Percentiles rank a stretch among this genome's conserved stretches.
phyloP scores from a whole-genome alignment of 768 basidiomycete species.

The Dioszegia aurantiaca region DNA sequence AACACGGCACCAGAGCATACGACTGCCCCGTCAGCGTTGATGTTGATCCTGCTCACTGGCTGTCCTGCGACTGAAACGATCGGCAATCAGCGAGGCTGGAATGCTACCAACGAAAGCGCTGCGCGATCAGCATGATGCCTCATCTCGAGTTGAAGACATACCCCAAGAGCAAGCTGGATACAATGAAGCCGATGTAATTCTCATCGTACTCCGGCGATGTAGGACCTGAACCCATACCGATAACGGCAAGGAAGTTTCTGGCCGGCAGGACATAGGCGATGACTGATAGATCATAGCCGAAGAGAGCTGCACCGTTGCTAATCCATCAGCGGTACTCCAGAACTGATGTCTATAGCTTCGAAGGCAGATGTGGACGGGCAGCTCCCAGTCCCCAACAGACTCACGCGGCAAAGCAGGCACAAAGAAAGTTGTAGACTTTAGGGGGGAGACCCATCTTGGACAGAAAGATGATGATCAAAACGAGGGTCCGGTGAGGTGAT shows the following conservation, averaged over 20 bases:
- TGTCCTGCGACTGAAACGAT: conserved; percentile 47
- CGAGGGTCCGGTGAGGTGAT: too few species aligned
- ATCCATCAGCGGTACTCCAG: not conserved
- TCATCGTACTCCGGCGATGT: conserved; percentile 15
- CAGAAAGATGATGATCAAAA: not conserved
- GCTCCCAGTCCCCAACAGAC: too few species aligned
- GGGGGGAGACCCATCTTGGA: conserved; percentile 24
- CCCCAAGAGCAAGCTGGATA: conserved; percentile 42
- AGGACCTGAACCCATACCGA: conserved; percentile 15
- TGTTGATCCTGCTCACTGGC: conserved; percentile 13
- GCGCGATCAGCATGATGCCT: not conserved
- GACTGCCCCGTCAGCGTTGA: not conserved
- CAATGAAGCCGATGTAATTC: conserved; percentile 46
- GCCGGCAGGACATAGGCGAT: conserved; percentile 46
- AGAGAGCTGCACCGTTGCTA: conserved; percentile 36
- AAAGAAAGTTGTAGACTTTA: conserved; percentile 41
- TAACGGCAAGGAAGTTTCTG: conserved; percentile 29
- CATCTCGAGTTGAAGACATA: conserved; percentile 8
- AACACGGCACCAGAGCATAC: conserved; percentile 22
- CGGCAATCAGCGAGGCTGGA: conserved; percentile 54
- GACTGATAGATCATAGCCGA: conserved; percentile 48
- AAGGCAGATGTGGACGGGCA: not conserved
- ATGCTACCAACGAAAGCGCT: conserved; percentile 49
- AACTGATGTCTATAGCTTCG: too few species aligned
- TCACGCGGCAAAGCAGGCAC: conserved; percentile 44